phyloP scores from a whole-genome alignment of 108 stramenopile genomes.

The Seminavis robusta region DNA sequence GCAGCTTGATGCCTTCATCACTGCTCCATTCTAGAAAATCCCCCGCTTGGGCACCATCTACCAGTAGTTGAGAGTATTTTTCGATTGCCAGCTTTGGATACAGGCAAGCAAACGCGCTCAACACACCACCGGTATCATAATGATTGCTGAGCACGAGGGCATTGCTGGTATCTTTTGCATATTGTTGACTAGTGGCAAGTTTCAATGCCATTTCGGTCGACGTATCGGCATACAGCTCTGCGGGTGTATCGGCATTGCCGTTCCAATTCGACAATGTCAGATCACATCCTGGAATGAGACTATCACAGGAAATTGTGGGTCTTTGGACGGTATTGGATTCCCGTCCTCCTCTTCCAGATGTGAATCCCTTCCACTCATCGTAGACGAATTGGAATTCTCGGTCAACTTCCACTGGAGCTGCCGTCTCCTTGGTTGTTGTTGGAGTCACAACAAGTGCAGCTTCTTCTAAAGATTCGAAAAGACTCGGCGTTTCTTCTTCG shows the following conservation, averaged over 20 bases:
- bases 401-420: no score
- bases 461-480: no score
- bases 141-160: slow-evolving; percentile 26
- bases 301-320: slow-evolving; percentile 19
- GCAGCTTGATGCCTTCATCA: slow-evolving; percentile 13
- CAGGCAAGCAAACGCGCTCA: slow-evolving; percentile 11
- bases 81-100: slow-evolving; percentile 6
- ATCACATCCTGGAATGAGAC: slow-evolving; percentile 3
- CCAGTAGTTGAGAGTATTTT: not conserved
- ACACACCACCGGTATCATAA: slow-evolving; percentile 21
- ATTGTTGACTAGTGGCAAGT: not conserved
- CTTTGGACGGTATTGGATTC: no score
- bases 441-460: no score
- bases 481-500: no score
- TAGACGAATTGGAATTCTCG: no score
- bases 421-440: no score
- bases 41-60: slow-evolving; percentile 14
- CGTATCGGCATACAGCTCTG: slow-evolving; percentile 12
- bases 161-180: no score
- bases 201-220: slow-evolving; percentile 25
- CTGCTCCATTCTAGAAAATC: slow-evolving; percentile 20
- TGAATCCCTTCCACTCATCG: no score
- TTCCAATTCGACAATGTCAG: slow-evolving; percentile 16
- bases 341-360: no score
- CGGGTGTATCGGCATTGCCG: slow-evolving; percentile 15